Base-by-base conservation (phyloP, 75 land plant species). In the Picea glauca region DNA sequence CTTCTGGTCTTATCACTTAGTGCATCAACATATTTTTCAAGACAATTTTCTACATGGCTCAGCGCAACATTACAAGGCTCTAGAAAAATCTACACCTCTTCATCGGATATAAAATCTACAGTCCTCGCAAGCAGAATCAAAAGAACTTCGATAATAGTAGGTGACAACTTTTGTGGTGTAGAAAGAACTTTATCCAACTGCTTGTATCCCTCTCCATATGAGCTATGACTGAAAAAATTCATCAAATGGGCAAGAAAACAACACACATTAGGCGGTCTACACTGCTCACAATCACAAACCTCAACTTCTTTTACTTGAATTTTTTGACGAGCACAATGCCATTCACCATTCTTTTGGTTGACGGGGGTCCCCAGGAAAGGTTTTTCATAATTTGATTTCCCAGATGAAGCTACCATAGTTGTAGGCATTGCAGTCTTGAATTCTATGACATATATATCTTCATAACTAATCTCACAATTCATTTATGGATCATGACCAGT, bases 151-250 rank as follows among this genome's bases (percentile, higher is more conserved):
- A 84, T 56, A 5, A 84, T 46, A 26, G 78, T 83, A 23, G 83
- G 83, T 8, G 38, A n/a, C 13, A 84, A 74, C 75, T 80, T 84
- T 0, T 77, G 83, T 21, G 81, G 79, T 7, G 32, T 13, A 26
- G 32, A 60, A 50, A 84, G 78, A 50, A 84, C 85, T 58, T 56
- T 30, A 23, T 77, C 60, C 17, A 80, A 31, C 26, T 76, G 58
- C 77, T 80, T 58, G 64, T 84, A 84, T n/a, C 85, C 85, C 56
- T 80, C 75, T 30, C 83, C 83, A 59, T 84, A 80, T 15, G 64
- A 13, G 7, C 75, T 76, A 14, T 77, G 64, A 20, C 84, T 81
- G 73, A 82, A 82, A 63, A 73, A 79, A 61, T 82, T 82, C 31
- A 82, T 56, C 18, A 82, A 32, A 32, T 78, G 60, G 4, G 84